Conservation (phyloP, 257 asterid genomes). For the Mitragyna speciosa region DNA sequence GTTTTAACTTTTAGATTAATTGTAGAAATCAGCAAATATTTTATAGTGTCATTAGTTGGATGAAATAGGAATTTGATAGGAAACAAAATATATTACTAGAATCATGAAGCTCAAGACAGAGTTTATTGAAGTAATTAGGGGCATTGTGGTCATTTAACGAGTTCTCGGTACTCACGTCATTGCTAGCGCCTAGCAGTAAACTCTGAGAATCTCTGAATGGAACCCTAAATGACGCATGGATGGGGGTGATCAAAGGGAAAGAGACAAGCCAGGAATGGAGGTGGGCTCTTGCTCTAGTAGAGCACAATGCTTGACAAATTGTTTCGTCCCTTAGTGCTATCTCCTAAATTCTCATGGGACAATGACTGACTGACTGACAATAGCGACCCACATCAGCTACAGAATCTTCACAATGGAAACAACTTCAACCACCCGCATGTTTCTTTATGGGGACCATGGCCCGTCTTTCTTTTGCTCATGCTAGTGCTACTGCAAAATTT, state of each 20-base stretch:
- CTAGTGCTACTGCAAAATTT: not conserved
- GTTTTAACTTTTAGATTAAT: not conserved
- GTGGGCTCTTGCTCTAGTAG: not conserved
- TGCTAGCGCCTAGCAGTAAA: conserved; percentile 8
- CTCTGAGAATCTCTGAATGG: conserved; percentile 38
- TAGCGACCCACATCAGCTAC: not conserved
- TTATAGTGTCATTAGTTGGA: not conserved
- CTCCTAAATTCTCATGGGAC: not conserved
- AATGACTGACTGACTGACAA: not conserved
- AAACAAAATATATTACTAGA: not conserved
- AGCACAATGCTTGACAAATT: not conserved
- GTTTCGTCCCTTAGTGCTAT: not conserved
- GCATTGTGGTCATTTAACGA: not conserved
- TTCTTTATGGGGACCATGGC: not conserved
- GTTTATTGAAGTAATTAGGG: not conserved
- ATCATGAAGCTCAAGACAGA: not conserved
- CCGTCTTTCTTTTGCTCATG: not conserved
- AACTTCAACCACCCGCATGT: not conserved
- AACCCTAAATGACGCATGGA: conserved; percentile 34
- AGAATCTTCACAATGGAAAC: not conserved
- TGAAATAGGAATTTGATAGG: not conserved
- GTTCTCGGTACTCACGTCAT: conserved; percentile 22
- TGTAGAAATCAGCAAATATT: not conserved
- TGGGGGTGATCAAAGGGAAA: not conserved
- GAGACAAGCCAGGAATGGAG: not conserved